Evolutionary conservation across 2,329 filamentous ascomycete genomes (phyloP).

Genomic region (Paecilomyces fulvus): DNA sequence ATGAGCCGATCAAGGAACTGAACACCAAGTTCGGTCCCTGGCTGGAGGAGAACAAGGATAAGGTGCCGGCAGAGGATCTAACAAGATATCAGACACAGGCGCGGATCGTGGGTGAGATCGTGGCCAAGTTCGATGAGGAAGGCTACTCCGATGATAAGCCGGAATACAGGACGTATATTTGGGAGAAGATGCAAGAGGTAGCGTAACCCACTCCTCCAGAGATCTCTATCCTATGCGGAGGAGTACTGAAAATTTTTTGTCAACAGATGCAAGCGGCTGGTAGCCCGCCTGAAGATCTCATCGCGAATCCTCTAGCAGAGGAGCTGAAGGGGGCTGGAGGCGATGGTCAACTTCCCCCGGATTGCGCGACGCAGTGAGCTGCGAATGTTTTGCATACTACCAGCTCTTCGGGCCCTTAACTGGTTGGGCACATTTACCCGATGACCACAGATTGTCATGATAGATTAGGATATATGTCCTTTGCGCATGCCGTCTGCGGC

Average conservation of each 20-base stretch:
- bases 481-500: neutral
- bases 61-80: slow-evolving; percentile 59
- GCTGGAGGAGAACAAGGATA: slow-evolving; percentile 68
- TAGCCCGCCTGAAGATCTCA: slow-evolving; percentile 79
- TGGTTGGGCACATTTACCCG: neutral
- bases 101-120: slow-evolving; percentile 72
- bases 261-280: slow-evolving; percentile 91
- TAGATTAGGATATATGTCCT: slow-evolving; percentile 3
- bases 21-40: slow-evolving; percentile 86
- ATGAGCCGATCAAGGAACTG: slow-evolving; percentile 97
- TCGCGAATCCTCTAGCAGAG: slow-evolving; percentile 50
- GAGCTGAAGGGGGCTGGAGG: slow-evolving; percentile 81
- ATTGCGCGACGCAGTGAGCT: slow-evolving; percentile 54
- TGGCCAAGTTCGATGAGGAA: slow-evolving; percentile 74
- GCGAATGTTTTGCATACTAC: neutral
- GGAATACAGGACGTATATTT: slow-evolving; percentile 80
- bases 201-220: slow-evolving; percentile 20
- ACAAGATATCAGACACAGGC: slow-evolving; percentile 76
- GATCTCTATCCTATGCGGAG: neutral
- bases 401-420: neutral
- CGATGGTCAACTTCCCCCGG: slow-evolving; percentile 45
- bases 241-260: slow-evolving; percentile 6
- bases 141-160: slow-evolving; percentile 75
- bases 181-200: slow-evolving; percentile 96
- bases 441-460: neutral